Conservation (phyloP, 305 asterid species). For the Lippia alba region DNA sequence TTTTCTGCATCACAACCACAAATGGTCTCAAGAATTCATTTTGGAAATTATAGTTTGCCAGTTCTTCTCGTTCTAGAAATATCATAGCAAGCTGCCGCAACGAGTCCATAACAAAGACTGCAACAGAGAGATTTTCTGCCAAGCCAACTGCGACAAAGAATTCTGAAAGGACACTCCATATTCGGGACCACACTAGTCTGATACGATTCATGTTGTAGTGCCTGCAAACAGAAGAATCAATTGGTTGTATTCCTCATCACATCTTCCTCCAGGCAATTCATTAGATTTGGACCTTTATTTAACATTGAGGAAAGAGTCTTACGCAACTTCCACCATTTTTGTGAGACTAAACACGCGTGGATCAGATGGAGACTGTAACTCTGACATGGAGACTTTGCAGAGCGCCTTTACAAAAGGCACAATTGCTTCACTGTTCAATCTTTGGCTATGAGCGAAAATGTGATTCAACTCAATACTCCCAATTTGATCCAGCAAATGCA, state of each 20-base stretch:
- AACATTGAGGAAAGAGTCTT: slow-evolving; percentile 67
- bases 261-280: slow-evolving; percentile 18
- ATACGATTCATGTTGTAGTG: slow-evolving; percentile 99
- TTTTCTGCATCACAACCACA: slow-evolving; percentile 94
- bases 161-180: slow-evolving; percentile 96
- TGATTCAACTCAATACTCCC: slow-evolving; percentile 96
- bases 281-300: slow-evolving; percentile 29
- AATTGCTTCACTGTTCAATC: slow-evolving; percentile 96
- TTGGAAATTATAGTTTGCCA: slow-evolving; percentile 96
- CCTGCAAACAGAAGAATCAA: slow-evolving; percentile 63
- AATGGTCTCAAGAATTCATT: slow-evolving; percentile 97
- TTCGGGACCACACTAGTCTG: slow-evolving; percentile 97
- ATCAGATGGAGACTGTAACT: slow-evolving; percentile 98
- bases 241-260: slow-evolving; percentile 37
- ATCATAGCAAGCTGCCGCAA: slow-evolving; percentile 97
- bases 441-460: slow-evolving; percentile 98
- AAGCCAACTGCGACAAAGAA: slow-evolving; percentile 96
- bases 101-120: slow-evolving; percentile 98
- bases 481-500: slow-evolving; percentile 94
- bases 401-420: slow-evolving; percentile 93
- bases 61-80: slow-evolving; percentile 96
- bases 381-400: slow-evolving; percentile 97
- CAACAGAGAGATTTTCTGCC: slow-evolving; percentile 96
- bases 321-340: slow-evolving; percentile 99
- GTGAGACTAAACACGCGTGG: slow-evolving; percentile 99